A percentile compares a stretch with the other conserved stretches of the same genome.
Conservation (phyloP, 164 flowering plant genomes). For the Paratinospora sagittata region DNA sequence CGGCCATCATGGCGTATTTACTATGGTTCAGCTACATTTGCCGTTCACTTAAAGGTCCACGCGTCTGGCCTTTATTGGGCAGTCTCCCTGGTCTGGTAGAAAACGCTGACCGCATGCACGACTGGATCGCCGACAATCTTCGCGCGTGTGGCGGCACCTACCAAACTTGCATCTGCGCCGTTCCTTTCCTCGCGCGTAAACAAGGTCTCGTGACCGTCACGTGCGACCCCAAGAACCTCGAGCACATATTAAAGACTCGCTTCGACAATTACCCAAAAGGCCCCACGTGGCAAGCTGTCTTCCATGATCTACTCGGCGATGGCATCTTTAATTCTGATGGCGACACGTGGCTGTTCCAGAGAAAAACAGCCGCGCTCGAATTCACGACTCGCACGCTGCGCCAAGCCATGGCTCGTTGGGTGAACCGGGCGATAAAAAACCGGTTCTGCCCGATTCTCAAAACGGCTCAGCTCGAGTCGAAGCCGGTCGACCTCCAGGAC, state of each 20-base stretch:
- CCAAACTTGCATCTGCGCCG: constrained; percentile 54
- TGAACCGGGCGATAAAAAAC: constrained; percentile 43
- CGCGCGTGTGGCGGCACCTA: constrained; percentile 55
- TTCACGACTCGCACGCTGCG: constrained; percentile 64
- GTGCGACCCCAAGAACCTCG: constrained; percentile 59
- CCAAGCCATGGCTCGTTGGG: constrained; percentile 74
- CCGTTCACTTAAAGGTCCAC: constrained; percentile 42
- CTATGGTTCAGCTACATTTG: constrained; percentile 42
- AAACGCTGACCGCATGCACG: constrained; percentile 49
- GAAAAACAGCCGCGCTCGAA: constrained; percentile 55
- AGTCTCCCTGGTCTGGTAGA: constrained; percentile 57
- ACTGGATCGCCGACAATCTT: constrained; percentile 70
- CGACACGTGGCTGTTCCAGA: constrained; percentile 64
- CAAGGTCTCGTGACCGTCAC: constrained; percentile 71
- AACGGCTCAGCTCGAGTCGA: constrained; percentile 31
- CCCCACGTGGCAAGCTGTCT: constrained; percentile 60
- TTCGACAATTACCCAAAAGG: constrained; percentile 68
- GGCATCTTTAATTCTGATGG: constrained; percentile 75
- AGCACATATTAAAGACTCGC: constrained; percentile 52
- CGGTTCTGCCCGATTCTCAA: constrained; percentile 49
- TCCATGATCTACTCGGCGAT: constrained; percentile 58
- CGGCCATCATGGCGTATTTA: constrained; percentile 30
- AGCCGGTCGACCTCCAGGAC: constrained; percentile 56
- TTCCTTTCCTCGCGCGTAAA: constrained; percentile 47
- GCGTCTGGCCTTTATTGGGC: constrained; percentile 66